A percentile compares a stretch with the other conserved stretches of the same genome.
Evolutionary conservation across 2,329 filamentous ascomycete genomes (phyloP).

Genomic region (Calycina marina): DNA sequence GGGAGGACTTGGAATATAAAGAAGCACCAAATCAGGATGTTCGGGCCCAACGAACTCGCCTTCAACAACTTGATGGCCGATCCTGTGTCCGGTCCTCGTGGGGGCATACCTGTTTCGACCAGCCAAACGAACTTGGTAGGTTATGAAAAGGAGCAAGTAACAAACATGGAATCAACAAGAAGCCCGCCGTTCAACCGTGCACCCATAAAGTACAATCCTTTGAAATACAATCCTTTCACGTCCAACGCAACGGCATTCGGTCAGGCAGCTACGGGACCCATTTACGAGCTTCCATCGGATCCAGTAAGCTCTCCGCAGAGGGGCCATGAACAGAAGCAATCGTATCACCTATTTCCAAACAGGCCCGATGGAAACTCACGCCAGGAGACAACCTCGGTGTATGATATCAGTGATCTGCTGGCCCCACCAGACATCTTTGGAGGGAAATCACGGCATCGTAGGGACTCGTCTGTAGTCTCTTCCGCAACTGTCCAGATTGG

Average conservation of each 20-base stretch:
- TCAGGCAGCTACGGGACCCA: neutral
- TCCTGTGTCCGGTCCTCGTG: conserved; percentile 14
- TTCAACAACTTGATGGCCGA: conserved; percentile 17
- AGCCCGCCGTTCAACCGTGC: conserved; percentile 4
- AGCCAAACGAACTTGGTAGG: conserved; percentile 15
- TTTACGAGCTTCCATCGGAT: conserved; percentile 1
- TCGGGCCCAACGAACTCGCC: conserved; percentile 26
- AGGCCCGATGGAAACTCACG: conserved; percentile 4
- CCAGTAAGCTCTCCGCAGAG: conserved; percentile 3
- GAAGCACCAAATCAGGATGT: conserved; percentile 33
- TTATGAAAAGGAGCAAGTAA: conserved; percentile 12
- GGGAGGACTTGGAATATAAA: conserved; percentile 33
- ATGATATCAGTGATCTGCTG: conserved; percentile 17
- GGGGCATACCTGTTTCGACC: conserved; percentile 6
- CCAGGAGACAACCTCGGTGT: conserved; percentile 8
- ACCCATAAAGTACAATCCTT: conserved; percentile 5
- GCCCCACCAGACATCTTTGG: conserved; percentile 13
- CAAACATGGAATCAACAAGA: conserved; percentile 13
- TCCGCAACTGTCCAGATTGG: conserved; percentile 60
- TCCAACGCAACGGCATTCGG: neutral
- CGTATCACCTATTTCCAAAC: conserved; percentile 19
- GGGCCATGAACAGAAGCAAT: conserved; percentile 13
- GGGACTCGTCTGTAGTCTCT: conserved; percentile 48
- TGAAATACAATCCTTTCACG: conserved; percentile 6
- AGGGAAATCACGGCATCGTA: conserved; percentile 20